Conservation (phyloP, 345 rosid species). For the Dovyalis caffra region DNA sequence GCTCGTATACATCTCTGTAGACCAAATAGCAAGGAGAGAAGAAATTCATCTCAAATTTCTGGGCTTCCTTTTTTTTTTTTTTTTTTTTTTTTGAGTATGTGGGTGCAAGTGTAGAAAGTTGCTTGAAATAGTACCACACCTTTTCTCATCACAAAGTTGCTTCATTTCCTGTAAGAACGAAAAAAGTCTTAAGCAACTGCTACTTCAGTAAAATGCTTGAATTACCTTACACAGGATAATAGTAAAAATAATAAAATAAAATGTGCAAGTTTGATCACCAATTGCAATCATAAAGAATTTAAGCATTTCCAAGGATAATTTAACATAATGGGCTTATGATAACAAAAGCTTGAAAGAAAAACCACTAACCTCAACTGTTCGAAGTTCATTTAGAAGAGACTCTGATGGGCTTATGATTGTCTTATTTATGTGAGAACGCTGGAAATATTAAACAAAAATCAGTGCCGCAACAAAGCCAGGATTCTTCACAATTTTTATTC, state of each 20-base stretch:
- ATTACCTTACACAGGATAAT: not conserved
- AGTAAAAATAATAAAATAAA: not conserved
- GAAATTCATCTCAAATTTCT: not conserved
- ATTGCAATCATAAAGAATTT: not conserved
- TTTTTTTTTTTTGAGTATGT: not conserved
- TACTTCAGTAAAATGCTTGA: conserved; percentile 7
- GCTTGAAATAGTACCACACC: conserved; percentile 43
- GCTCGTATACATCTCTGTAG: conserved; percentile 64
- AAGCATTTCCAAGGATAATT: not conserved
- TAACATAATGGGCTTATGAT: not conserved
- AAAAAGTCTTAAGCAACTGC: conserved; percentile 9
- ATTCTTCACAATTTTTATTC: not conserved
- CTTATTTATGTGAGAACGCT: conserved; percentile 75
- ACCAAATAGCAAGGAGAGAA: conserved; percentile 26
- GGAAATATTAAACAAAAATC: conserved; percentile 26
- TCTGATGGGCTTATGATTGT: conserved; percentile 92
- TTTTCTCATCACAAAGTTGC: conserved; percentile 88
- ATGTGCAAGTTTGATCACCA: not conserved
- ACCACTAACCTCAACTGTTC: conserved; percentile 83
- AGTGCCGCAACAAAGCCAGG: not conserved
- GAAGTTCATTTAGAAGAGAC: conserved; percentile 86
- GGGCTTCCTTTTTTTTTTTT: not conserved
- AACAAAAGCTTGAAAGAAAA: not conserved
- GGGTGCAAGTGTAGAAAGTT: not conserved
- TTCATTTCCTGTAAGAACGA: conserved; percentile 81